phyloP scores from a whole-genome alignment of 2,329 filamentous ascomycete genomes.

The Fusarium stilboides region DNA sequence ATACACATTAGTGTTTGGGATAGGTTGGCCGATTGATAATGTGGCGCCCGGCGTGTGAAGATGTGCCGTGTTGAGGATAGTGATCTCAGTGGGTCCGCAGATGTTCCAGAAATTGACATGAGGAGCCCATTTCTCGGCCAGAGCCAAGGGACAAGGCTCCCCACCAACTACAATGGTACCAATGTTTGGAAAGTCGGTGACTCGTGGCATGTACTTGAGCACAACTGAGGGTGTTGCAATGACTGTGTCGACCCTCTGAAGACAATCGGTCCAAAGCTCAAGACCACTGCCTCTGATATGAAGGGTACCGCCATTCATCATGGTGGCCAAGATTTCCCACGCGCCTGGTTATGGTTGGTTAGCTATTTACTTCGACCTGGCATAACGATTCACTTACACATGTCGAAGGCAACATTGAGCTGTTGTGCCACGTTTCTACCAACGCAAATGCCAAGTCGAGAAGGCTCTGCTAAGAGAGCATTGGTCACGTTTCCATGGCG shows the following conservation, averaged over 20 bases:
- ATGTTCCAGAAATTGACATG: constrained; percentile 39
- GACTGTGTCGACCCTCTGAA: constrained; percentile 29
- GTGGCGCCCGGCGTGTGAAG: constrained; percentile 26
- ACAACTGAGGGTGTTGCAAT: constrained; percentile 39
- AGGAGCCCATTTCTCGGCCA: constrained; percentile 38
- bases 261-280: constrained; percentile 37
- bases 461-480: constrained; percentile 33
- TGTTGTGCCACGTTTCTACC: constrained; percentile 39
- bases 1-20: constrained; percentile 69
- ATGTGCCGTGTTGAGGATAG: constrained; percentile 36
- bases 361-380: fast-evolving
- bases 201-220: constrained; percentile 35
- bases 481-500: constrained; percentile 37
- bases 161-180: constrained; percentile 34
- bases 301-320: constrained; percentile 41
- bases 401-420: constrained; percentile 39
- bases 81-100: constrained; percentile 39
- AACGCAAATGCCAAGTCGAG: constrained; percentile 26
- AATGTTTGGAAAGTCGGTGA: constrained; percentile 30
- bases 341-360: constrained; percentile 11
- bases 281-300: constrained; percentile 39
- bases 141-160: constrained; percentile 32
- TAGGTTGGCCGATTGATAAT: constrained; percentile 44
- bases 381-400: constrained; percentile 23
- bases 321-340: constrained; percentile 37